A percentile compares a stretch with the other conserved stretches of the same genome.
phyloP scores from a whole-genome alignment of 495 filamentous ascomycete species.

The Podospora pseudocomata region DNA sequence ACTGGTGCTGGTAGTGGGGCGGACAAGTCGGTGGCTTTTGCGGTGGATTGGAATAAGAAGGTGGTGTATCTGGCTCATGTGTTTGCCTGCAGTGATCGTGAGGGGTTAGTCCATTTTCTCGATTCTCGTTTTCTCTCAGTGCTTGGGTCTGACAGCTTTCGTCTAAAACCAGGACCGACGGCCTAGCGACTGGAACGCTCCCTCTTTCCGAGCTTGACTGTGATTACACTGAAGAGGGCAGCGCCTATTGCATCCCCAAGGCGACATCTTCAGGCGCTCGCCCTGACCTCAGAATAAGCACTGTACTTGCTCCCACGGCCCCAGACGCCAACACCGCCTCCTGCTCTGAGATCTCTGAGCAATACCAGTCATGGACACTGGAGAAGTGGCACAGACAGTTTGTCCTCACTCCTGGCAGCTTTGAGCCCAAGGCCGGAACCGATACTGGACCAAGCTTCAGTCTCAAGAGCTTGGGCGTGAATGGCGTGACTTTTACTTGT shows the following conservation, averaged over 20 bases:
- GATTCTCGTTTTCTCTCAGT: background rate
- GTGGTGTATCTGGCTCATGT: slow-evolving; percentile 38
- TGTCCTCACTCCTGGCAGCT: slow-evolving; percentile 27
- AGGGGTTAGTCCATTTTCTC: slow-evolving; percentile 30
- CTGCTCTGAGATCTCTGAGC: slow-evolving; percentile 26
- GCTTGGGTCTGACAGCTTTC: slow-evolving; percentile 1
- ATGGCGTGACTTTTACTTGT: slow-evolving; percentile 30
- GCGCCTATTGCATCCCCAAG: slow-evolving; percentile 28
- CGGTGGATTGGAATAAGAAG: slow-evolving; percentile 38
- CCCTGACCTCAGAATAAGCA: slow-evolving; percentile 24
- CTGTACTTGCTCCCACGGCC: slow-evolving; percentile 13
- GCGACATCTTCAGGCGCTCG: slow-evolving; percentile 13
- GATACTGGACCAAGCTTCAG: slow-evolving; percentile 40
- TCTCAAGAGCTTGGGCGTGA: slow-evolving; percentile 26
- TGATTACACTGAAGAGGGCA: slow-evolving; percentile 20
- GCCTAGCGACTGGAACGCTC: slow-evolving; percentile 35
- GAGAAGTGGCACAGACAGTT: slow-evolving; percentile 36
- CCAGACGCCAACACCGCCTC: slow-evolving; percentile 15
- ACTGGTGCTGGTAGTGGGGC: slow-evolving; percentile 34
- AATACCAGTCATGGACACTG: slow-evolving; percentile 39
- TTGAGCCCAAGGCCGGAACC: background rate
- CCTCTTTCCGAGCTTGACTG: slow-evolving; percentile 33
- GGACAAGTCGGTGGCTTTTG: slow-evolving; percentile 37
- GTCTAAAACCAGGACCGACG: slow-evolving; percentile 25
- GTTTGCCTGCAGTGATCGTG: slow-evolving; percentile 35